These are phyloP conservation scores for Pseudonitzschia pungens DNA, from an alignment of 108 stramenopile genomes.

Conservation along the genomic window DNA sequence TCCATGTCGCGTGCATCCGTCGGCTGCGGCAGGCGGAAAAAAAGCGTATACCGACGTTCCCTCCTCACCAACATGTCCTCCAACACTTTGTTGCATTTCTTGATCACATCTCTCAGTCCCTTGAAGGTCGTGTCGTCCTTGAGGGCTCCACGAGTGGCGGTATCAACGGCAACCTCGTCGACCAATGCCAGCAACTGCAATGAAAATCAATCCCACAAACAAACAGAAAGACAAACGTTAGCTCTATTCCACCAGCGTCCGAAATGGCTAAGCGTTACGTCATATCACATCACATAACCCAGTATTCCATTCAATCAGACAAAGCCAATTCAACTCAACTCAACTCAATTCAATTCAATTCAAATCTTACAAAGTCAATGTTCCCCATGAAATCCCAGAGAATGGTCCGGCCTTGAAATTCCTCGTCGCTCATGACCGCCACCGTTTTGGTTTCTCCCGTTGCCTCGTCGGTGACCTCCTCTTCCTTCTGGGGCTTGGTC, in stretches of 20 bases:
- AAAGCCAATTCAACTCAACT: not conserved
- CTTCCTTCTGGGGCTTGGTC: slow-evolving; percentile 34
- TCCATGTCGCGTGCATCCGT: slow-evolving; percentile 58
- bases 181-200: slow-evolving; percentile 69
- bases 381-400: slow-evolving; percentile 84
- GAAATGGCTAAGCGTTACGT: not conserved
- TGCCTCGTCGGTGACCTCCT: slow-evolving; percentile 21
- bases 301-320: not conserved
- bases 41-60: slow-evolving; percentile 76
- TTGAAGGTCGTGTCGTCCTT: slow-evolving; percentile 86
- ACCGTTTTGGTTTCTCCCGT: slow-evolving; percentile 15
- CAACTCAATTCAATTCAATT: not conserved
- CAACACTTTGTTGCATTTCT: slow-evolving; percentile 83
- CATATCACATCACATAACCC: not conserved
- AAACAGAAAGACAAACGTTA: not conserved
- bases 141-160: slow-evolving; percentile 80
- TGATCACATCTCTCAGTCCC: slow-evolving; percentile 82
- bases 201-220: not conserved
- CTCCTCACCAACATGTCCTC: slow-evolving; percentile 78
- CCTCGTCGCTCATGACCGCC: slow-evolving; percentile 28
- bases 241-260: not conserved
- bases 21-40: slow-evolving; percentile 68
- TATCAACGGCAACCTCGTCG: slow-evolving; percentile 85
- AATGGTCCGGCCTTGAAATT: slow-evolving; percentile 44
- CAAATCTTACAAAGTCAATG: slow-evolving; percentile 68